Conservation (phyloP, 1,284 basidiomycete species). For the Boletellus deceptivus region DNA sequence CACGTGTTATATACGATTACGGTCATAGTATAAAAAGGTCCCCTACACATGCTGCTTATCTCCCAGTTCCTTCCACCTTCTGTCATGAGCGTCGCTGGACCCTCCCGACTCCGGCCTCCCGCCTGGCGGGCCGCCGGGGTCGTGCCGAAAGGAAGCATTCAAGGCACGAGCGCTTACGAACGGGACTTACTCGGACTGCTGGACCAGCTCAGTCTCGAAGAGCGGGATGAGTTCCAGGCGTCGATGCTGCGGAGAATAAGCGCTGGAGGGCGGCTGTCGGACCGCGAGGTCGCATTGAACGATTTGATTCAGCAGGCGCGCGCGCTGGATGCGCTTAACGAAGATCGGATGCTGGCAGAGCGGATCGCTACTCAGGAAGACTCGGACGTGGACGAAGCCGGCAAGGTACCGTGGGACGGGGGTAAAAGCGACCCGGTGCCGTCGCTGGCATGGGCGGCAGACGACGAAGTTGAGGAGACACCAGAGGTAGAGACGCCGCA, state of each 20-base stretch:
- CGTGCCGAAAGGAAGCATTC: too few species aligned
- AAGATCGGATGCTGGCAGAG: slow-evolving; percentile 23
- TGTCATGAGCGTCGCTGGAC: slow-evolving; percentile 29
- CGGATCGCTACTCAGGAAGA: slow-evolving; percentile 18
- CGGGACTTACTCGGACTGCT: slow-evolving; percentile 21
- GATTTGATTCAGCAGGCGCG: slow-evolving; percentile 28
- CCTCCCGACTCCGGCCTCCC: slow-evolving; percentile 12
- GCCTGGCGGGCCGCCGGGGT: too few species aligned
- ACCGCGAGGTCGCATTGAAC: slow-evolving; percentile 27
- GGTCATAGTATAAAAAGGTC: background rate
- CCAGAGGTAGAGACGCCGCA: too few species aligned
- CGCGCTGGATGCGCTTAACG: slow-evolving; percentile 14
- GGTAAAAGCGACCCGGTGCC: too few species aligned
- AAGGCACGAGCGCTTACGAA: slow-evolving; percentile 24
- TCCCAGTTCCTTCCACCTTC: slow-evolving; percentile 1
- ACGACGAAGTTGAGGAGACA: too few species aligned
- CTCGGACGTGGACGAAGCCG: background rate
- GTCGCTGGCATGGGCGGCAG: too few species aligned
- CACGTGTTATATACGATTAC: background rate
- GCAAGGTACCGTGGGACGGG: too few species aligned
- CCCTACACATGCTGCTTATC: background rate
- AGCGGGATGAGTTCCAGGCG: slow-evolving; percentile 21
- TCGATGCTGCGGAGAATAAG: slow-evolving; percentile 3
- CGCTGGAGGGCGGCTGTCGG: slow-evolving; percentile 15
- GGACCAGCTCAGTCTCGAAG: slow-evolving; percentile 16